Evolutionary conservation across 1,284 basidiomycete species (phyloP).

Genomic region (Pascua sp.): DNA sequence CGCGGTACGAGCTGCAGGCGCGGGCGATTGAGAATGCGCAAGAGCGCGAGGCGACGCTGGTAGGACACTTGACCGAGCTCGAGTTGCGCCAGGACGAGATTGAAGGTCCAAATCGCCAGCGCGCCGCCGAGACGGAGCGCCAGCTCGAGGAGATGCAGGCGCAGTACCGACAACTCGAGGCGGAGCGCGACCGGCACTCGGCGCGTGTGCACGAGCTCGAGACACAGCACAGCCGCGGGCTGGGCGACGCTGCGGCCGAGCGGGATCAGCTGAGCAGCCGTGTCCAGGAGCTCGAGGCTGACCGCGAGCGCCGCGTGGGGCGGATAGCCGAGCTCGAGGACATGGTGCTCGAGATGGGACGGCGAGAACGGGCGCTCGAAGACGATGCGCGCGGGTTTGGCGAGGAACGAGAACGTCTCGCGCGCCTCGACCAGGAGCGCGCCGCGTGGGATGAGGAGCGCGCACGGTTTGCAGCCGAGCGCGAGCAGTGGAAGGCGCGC

Average conservation of each 20-base stretch:
- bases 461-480: slow-evolving; percentile 1
- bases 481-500: slow-evolving; percentile 8
- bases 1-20: not conserved
- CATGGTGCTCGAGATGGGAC: slow-evolving; percentile 40
- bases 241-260: slow-evolving; percentile 13
- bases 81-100: not conserved
- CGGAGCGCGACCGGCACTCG: slow-evolving; percentile 2
- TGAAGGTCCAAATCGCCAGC: not conserved
- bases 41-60: not conserved
- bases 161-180: not conserved
- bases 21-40: not conserved
- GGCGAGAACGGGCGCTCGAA: slow-evolving; percentile 37
- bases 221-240: not conserved
- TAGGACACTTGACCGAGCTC: not conserved
- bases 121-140: not conserved
- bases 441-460: slow-evolving; percentile 36
- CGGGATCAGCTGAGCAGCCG: slow-evolving; percentile 2
- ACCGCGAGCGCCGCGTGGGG: slow-evolving; percentile 15
- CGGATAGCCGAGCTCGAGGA: slow-evolving; percentile 41
- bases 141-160: slow-evolving; percentile 3
- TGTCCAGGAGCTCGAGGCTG: slow-evolving; percentile 13
- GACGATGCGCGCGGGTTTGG: slow-evolving; percentile 26
- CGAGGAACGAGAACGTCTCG: slow-evolving; percentile 22
- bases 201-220: slow-evolving; percentile 6
- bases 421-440: slow-evolving; percentile 58